Conservation (phyloP, 495 filamentous ascomycete species). For the Evernia prunastri region DNA sequence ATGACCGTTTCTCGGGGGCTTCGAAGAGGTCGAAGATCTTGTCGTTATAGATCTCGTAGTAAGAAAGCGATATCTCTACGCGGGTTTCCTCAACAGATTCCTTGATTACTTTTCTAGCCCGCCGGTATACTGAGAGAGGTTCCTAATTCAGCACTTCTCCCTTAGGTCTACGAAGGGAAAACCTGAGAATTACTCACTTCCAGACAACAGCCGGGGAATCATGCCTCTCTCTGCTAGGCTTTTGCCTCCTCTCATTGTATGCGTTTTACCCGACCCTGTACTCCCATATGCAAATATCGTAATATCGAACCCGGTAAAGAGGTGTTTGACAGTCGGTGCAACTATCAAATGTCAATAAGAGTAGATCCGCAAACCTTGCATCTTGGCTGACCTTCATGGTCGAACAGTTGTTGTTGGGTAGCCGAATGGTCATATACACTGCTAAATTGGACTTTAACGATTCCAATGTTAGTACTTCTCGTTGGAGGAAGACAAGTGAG, state of each 20-base stretch:
- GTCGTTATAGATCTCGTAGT: slow-evolving; percentile 98
- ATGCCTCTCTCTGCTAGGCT: slow-evolving; percentile 81
- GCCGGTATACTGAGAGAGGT: slow-evolving; percentile 53
- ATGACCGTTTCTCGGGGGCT: slow-evolving; percentile 79
- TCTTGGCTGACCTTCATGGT: slow-evolving; percentile 62
- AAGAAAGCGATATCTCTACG: slow-evolving; percentile 76
- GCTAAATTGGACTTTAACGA: slow-evolving; percentile 96
- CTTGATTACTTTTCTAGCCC: slow-evolving; percentile 80
- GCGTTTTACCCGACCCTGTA: slow-evolving; percentile 93
- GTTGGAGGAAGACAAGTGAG: too few species aligned
- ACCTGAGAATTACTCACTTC: slow-evolving; percentile 19
- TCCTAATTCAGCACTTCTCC: slow-evolving; percentile 22
- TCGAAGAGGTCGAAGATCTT: slow-evolving; percentile 93
- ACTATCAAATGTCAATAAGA: slow-evolving; percentile 42
- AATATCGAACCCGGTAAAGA: slow-evolving; percentile 90
- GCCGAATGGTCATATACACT: slow-evolving; percentile 76
- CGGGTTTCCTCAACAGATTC: slow-evolving; percentile 67
- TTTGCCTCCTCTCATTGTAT: slow-evolving; percentile 96
- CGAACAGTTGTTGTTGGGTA: slow-evolving; percentile 80
- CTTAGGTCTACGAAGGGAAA: background rate
- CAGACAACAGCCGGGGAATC: slow-evolving; percentile 82
- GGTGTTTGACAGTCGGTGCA: slow-evolving; percentile 73
- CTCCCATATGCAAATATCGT: slow-evolving; percentile 95
- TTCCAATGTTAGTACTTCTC: too few species aligned
- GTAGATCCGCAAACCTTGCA: background rate